A percentile compares a stretch with the other conserved stretches of the same genome.
Evolutionary conservation across 2,329 filamentous ascomycete genomes (phyloP).

Genomic region (Diaporthe nobilis): DNA sequence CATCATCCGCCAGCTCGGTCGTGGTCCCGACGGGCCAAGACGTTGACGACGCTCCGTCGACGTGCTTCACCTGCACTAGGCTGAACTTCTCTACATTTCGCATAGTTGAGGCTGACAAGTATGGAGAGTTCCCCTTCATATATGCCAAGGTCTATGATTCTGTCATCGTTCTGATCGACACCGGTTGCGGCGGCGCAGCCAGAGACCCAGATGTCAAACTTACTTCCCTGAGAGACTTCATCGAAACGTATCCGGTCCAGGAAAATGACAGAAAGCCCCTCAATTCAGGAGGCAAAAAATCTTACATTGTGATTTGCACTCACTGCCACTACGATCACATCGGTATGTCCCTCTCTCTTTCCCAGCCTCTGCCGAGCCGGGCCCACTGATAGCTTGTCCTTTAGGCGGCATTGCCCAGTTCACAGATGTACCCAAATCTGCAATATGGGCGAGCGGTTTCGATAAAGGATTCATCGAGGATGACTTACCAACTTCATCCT

Average conservation of each 20-base stretch:
- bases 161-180: conserved; percentile 58
- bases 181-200: conserved; percentile 58
- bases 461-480: conserved; percentile 55
- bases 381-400: conserved; percentile 36
- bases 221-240: conserved; percentile 54
- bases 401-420: conserved; percentile 55
- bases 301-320: conserved; percentile 59
- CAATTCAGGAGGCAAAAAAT: conserved; percentile 51
- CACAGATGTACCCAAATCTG: conserved; percentile 44
- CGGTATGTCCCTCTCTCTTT: conserved; percentile 37
- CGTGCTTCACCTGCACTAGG: conserved; percentile 41
- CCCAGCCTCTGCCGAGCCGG: not conserved
- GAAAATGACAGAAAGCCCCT: conserved; percentile 53
- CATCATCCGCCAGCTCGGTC: not conserved
- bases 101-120: conserved; percentile 59
- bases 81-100: conserved; percentile 60
- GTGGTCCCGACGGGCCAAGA: not conserved
- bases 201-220: conserved; percentile 45
- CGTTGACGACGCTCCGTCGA: not conserved
- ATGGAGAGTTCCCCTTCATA: conserved; percentile 59
- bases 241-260: conserved; percentile 56
- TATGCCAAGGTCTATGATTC: conserved; percentile 58
- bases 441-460: conserved; percentile 52
- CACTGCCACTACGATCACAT: conserved; percentile 64
- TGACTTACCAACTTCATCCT: conserved; percentile 55